Base-by-base conservation (phyloP, 2,329 filamentous ascomycete species). In the Curvularia hawaiiensis region DNA sequence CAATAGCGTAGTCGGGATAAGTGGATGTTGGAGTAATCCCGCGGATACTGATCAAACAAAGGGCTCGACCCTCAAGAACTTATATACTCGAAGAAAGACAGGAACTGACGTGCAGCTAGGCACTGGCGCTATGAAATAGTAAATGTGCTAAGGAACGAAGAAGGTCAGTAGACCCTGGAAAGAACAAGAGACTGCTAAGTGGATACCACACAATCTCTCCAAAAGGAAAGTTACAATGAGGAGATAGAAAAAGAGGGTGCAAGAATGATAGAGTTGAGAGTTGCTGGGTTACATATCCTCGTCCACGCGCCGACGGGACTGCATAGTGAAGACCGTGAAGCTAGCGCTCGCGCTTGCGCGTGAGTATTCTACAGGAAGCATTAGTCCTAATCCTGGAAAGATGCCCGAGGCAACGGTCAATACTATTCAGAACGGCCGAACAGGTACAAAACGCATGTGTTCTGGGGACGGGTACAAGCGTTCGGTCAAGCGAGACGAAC, bases 211-310 rank as follows among this genome's bases (percentile, higher is more conserved):
- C 62, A 54, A 56, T 30, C 43, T 57, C 60, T 52, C 24, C 47
- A 48, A 54, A 68, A 60, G 64, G 59, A 64, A 69, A 67, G 70
- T 67, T 66, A 69, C 69, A 66, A 49, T 58, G 56, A 55, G 33
- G 49, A 44, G 57, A 35, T 53, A 59, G 59, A 60, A 61, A 40
- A 43, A 51, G 28, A 61, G 24, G 51, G 50, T 53, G 58, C 41
- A 58, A 33, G 43, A 28, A 50, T 40, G 26, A n/a, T 20, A 28
- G 26, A 24, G 35, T 47, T 33, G 14, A 50, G 51, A 51, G 28
- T 54, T 30, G 54, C 47, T 58, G 51, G 56, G 33, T 50, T 55
- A 61, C 51, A 64, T 61, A 61, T 62, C 47, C 20, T 48, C 60
- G 50, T 41, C 59, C 63, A 66, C 58, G 61, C 60, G 58, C 56